Percentiles rank a stretch among this genome's conserved stretches.
Conservation (phyloP, 2,329 filamentous ascomycete species). For the Chrysosphaeria jannelii region DNA sequence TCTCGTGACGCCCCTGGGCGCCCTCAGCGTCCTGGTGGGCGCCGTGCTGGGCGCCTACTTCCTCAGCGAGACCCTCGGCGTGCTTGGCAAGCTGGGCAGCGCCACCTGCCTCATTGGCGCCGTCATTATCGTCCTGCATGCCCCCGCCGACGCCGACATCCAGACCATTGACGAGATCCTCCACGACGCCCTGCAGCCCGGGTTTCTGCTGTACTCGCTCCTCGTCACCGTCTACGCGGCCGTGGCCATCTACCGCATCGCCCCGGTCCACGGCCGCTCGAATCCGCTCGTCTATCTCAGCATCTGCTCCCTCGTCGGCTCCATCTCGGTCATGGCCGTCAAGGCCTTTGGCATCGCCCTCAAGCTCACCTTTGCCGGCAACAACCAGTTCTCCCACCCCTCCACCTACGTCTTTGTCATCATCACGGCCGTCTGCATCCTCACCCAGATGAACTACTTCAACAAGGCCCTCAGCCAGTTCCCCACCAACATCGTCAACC, state of each 20-base stretch:
- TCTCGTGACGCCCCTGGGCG: constrained; percentile 79
- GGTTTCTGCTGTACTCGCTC: constrained; percentile 66
- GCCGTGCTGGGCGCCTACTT: constrained; percentile 90
- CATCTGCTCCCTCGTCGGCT: constrained; percentile 91
- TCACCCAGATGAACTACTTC: constrained; percentile 99
- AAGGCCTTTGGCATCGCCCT: constrained; percentile 96
- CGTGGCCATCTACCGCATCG: constrained; percentile 89
- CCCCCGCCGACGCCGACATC: constrained; percentile 77
- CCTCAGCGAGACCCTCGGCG: constrained; percentile 67
- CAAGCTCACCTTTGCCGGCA: constrained; percentile 73
- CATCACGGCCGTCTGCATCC: constrained; percentile 68
- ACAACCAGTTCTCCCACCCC: constrained; percentile 85
- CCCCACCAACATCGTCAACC: constrained; percentile 89
- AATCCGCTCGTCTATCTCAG: constrained; percentile 92
- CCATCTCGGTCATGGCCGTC: constrained; percentile 94
- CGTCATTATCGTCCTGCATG: constrained; percentile 91
- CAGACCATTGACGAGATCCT: constrained; percentile 77
- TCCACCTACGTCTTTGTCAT: constrained; percentile 97
- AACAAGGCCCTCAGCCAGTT: constrained; percentile 96
- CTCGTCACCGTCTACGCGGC: constrained; percentile 56
- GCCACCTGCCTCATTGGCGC: constrained; percentile 89
- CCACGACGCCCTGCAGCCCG: constrained; percentile 67
- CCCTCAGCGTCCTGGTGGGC: constrained; percentile 79
- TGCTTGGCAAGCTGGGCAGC: constrained; percentile 74
- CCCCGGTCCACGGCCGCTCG: constrained; percentile 69